Evolutionary conservation across 495 filamentous ascomycete genomes (phyloP).

Genomic region (Pseudoneurospora amorphoporcata): DNA sequence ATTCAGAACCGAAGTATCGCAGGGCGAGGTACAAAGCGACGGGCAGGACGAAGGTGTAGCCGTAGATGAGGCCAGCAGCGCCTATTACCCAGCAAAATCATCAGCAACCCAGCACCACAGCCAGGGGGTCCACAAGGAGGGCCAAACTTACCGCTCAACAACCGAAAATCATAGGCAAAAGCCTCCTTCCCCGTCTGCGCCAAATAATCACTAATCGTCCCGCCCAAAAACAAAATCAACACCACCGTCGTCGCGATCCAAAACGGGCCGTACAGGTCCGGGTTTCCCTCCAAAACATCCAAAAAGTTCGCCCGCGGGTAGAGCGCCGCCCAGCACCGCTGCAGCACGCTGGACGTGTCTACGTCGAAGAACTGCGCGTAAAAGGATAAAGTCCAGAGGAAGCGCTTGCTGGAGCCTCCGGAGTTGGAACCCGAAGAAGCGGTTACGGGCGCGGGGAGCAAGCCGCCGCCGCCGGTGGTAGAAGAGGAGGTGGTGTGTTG

Average conservation of each 20-base stretch:
- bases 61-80: constrained; percentile 83
- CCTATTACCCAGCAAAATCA: constrained; percentile 28
- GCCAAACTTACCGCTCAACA: constrained; percentile 52
- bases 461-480: constrained; percentile 43
- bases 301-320: constrained; percentile 90
- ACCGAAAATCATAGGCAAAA: constrained; percentile 75
- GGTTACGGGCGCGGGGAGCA: constrained; percentile 47
- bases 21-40: constrained; percentile 77
- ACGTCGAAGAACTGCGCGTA: constrained; percentile 98
- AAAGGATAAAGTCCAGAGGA: constrained; percentile 85
- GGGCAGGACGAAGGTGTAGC: constrained; percentile 80
- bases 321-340: constrained; percentile 71
- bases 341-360: constrained; percentile 77
- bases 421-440: constrained; percentile 31
- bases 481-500: constrained; percentile 6
- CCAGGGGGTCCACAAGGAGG: not conserved
- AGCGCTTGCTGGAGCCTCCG: constrained; percentile 55
- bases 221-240: constrained; percentile 87
- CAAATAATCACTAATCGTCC: constrained; percentile 86
- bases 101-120: too few relatives aligned
- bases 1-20: constrained; percentile 85
- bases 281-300: constrained; percentile 93
- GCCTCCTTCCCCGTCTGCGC: constrained; percentile 31
- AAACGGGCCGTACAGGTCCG: constrained; percentile 87
- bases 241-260: constrained; percentile 99